These are phyloP conservation scores for Ceratobasidium sp. DNA, from an alignment of 1,284 basidiomycete species.

Conservation along the genomic window DNA sequence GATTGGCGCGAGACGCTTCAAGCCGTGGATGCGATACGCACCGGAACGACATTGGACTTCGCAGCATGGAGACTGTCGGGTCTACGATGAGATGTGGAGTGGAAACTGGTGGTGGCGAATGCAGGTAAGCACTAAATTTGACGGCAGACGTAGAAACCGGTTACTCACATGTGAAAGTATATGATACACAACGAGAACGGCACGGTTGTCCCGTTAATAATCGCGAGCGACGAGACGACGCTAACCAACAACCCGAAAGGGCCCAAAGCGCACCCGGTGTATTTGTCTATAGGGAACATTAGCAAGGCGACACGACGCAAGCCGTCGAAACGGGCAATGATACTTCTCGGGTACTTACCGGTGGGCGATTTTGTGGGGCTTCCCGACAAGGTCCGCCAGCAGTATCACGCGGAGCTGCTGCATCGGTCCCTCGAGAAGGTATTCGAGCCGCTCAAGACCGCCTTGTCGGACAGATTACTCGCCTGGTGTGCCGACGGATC, in stretches of 20 bases:
- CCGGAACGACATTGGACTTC: constrained; percentile 31
- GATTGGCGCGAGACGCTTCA: constrained; percentile 17
- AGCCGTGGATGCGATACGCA: constrained; percentile 8
- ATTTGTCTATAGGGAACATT: constrained; percentile 37
- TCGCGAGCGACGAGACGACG: not conserved
- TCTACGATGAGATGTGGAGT: constrained; percentile 25
- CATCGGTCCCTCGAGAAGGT: constrained; percentile 45
- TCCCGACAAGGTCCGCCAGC: not conserved
- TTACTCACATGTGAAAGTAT: not conserved
- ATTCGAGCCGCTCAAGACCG: constrained; percentile 13
- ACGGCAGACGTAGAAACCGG: not conserved
- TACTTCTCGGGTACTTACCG: constrained; percentile 41
- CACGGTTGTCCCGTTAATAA: not conserved
- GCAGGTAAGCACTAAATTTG: not conserved
- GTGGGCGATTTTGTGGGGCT: not conserved
- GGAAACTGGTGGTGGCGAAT: constrained; percentile 18
- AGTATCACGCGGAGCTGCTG: not conserved
- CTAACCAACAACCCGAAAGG: not conserved
- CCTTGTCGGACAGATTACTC: not conserved
- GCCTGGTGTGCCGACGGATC: constrained; percentile 24
- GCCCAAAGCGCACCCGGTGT: not conserved
- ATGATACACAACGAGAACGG: not conserved
- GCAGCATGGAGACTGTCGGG: not conserved
- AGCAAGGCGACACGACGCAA: constrained; percentile 21
- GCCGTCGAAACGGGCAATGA: constrained; percentile 23